Conservation (phyloP, 768 basidiomycete genomes). For the Phanerodontia chrysosporium region DNA sequence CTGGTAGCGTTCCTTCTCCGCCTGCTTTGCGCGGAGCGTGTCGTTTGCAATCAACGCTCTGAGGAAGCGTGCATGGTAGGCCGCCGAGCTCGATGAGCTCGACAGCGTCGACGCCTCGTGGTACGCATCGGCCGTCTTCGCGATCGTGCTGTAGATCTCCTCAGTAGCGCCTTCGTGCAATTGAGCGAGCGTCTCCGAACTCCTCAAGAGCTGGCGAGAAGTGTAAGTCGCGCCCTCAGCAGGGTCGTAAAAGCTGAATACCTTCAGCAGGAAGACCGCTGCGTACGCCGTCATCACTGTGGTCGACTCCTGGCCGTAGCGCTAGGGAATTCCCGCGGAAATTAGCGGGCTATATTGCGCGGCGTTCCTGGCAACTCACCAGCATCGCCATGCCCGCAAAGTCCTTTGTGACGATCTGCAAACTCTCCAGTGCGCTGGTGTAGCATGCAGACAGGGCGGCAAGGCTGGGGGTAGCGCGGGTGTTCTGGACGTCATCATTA, state of each 20-base stretch:
- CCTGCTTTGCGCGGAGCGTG: constrained; percentile 48
- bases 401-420: constrained; percentile 69
- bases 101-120: constrained; percentile 63
- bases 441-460: constrained; percentile 69
- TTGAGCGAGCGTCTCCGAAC: constrained; percentile 51
- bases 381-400: constrained; percentile 73
- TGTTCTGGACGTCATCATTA: not conserved
- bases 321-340: constrained; percentile 37
- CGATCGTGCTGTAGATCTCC: constrained; percentile 63
- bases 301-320: constrained; percentile 81
- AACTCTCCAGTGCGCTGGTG: constrained; percentile 65
- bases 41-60: constrained; percentile 64
- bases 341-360: not conserved
- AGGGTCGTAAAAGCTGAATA: constrained; percentile 24
- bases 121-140: constrained; percentile 73
- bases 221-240: constrained; percentile 9
- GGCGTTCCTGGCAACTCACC: constrained; percentile 5
- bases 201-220: constrained; percentile 58
- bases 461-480: constrained; percentile 4
- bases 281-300: constrained; percentile 85
- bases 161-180: constrained; percentile 56
- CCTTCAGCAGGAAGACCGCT: constrained; percentile 76
- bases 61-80: constrained; percentile 77
- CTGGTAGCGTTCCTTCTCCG: constrained; percentile 11
- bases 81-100: constrained; percentile 55